Base-by-base conservation (phyloP, 2,329 filamentous ascomycete species). In the Davidsoniella virescens region DNA sequence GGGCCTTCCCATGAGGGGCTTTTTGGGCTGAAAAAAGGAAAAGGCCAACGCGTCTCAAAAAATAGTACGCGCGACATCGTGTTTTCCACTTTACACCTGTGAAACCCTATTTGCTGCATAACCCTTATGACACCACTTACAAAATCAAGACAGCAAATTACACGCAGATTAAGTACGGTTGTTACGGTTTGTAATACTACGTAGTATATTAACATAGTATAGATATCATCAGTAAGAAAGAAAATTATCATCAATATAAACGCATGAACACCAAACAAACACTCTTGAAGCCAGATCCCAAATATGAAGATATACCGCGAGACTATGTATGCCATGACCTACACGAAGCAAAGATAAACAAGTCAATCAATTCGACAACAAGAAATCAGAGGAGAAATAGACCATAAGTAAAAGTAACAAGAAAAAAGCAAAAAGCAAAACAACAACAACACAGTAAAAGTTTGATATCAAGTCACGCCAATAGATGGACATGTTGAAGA, bases 51-150 rank as follows among this genome's bases (percentile, higher is more conserved):
- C 38, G 43, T 50, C 41, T 23, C 33, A 18, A 42, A 51, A 18
- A 42, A 51, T 54, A 29, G 14, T 54, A 57, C 29, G 44, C 44
- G 16, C 37, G 46, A 33, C 38, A 38, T 38, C 44, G 44, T 39
- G 38, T 43, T 26, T 44, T 18, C 44, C 50, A 51, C 50, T 51
- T 51, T 51, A 51, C 38, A 29, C 50, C 44, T 8, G 26, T 33
- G 7, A 8, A 33, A 33, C 26, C 26, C 26, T 47, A 18, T 38
- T 14, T 37, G 25, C 8, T 16, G 4, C 5, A 6, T 38, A 37
- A 7, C 44, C 8, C 44, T 29, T 25, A 26, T 1, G 20, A 20
- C 3, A 20, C 20, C 20, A 20, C 20, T 3, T 20, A 20, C 20
- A 20, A 20, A 20, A 20, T 20, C 20, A 20, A 4, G 20, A 20